phyloP scores from a whole-genome alignment of 2,329 filamentous ascomycete genomes.

The Graphilbum sp. region DNA sequence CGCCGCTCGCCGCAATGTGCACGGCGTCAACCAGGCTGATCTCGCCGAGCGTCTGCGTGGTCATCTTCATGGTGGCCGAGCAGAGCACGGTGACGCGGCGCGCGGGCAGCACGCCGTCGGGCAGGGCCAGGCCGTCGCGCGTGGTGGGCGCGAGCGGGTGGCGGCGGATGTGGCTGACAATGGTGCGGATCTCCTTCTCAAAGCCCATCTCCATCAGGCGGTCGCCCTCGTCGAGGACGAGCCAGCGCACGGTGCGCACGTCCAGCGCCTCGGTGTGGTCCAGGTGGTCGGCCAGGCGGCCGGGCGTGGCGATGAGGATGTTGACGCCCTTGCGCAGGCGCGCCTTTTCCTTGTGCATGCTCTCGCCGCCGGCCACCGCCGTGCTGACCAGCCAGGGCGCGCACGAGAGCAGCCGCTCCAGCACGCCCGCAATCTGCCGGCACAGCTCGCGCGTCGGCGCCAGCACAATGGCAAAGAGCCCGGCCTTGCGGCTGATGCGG shows the following conservation, averaged over 20 bases:
- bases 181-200: slow-evolving; percentile 79
- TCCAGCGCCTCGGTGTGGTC: slow-evolving; percentile 83
- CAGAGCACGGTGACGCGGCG: slow-evolving; percentile 78
- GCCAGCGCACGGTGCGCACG: slow-evolving; percentile 78
- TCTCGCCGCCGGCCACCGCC: slow-evolving; percentile 56
- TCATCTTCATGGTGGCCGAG: slow-evolving; percentile 96
- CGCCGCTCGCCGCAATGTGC: slow-evolving; percentile 68
- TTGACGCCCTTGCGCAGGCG: slow-evolving; percentile 85
- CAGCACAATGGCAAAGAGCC: slow-evolving; percentile 84
- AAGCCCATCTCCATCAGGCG: slow-evolving; percentile 97
- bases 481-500: slow-evolving; percentile 65
- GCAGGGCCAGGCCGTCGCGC: slow-evolving; percentile 36
- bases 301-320: slow-evolving; percentile 88
- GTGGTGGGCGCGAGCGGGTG: slow-evolving; percentile 42
- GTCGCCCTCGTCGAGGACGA: slow-evolving; percentile 91
- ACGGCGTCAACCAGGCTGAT: slow-evolving; percentile 89
- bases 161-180: slow-evolving; percentile 63
- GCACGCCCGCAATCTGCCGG: slow-evolving; percentile 77
- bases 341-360: slow-evolving; percentile 75
- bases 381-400: slow-evolving; percentile 90
- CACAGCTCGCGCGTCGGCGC: slow-evolving; percentile 88
- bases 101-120: slow-evolving; percentile 48
- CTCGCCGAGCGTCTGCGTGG: slow-evolving; percentile 82
- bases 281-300: slow-evolving; percentile 78
- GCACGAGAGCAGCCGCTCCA: slow-evolving; percentile 74